These are phyloP conservation scores for Wallacemonas sp. DNA, from an alignment of 208 protist genomes.

Conservation along the genomic window DNA sequence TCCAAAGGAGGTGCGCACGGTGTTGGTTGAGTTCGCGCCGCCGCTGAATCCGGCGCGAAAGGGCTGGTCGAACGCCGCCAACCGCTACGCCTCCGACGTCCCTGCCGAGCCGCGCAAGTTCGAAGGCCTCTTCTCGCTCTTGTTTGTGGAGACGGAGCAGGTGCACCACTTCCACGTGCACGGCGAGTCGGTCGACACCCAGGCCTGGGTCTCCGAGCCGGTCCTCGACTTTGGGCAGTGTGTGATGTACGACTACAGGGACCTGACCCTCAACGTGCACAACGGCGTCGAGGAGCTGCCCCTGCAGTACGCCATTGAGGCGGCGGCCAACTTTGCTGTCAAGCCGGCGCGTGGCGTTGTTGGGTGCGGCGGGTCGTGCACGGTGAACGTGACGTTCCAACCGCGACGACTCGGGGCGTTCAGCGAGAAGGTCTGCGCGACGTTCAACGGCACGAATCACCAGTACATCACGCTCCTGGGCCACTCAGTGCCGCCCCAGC, in stretches of 20 bases:
- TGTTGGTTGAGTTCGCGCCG: conserved; percentile 79
- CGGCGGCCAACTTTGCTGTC: conserved; percentile 82
- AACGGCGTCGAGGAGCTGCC: conserved; percentile 85
- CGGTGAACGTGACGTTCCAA: conserved; percentile 76
- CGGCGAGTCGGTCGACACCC: conserved; percentile 67
- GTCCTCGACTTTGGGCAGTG: conserved; percentile 82
- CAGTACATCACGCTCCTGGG: conserved; percentile 59
- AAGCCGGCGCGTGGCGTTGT: conserved; percentile 50
- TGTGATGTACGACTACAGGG: conserved; percentile 49
- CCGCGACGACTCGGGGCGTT: conserved; percentile 83
- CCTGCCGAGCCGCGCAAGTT: conserved; percentile 38
- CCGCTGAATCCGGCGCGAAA: conserved; percentile 40
- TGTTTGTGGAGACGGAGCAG: conserved; percentile 89
- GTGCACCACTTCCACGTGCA: conserved; percentile 72
- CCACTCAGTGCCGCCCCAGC: conserved; percentile 37
- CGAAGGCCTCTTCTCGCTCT: conserved; percentile 71
- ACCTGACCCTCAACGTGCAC: conserved; percentile 45
- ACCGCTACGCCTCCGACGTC: conserved; percentile 7
- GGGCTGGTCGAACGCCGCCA: conserved; percentile 50
- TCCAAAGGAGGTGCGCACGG: conserved; percentile 38
- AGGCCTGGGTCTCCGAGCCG: conserved; percentile 59
- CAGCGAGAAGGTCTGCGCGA: conserved; percentile 54
- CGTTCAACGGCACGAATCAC: conserved; percentile 70
- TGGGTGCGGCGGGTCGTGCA: conserved; percentile 27
- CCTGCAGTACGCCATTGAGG: conserved; percentile 63